A percentile compares a stretch with the other conserved stretches of the same genome.
These are phyloP conservation scores for Vaccinium vitisidaea DNA, from an alignment of 148 eudicot species.

Conservation along the genomic window DNA sequence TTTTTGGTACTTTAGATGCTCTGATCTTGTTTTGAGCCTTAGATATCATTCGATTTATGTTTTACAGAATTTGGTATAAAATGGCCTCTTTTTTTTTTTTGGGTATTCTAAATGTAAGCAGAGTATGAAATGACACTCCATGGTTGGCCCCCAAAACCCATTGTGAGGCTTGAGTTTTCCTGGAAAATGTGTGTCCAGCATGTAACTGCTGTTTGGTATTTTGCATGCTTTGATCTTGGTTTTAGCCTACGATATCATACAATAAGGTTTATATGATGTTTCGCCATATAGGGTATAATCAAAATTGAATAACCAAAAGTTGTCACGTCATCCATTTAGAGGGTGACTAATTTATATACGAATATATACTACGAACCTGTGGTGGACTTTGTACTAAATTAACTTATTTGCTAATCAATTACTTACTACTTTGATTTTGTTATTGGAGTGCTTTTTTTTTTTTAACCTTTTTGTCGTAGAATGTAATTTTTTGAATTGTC, in stretches of 20 bases:
- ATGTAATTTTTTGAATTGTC: too few species aligned
- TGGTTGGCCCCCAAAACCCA: conserved; percentile 43
- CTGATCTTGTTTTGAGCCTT: neutral
- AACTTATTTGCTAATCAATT: too few species aligned
- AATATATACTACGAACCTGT: too few species aligned
- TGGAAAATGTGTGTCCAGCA: neutral
- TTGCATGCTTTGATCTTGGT: conserved; percentile 8
- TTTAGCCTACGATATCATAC: neutral
- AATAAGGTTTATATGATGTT: neutral
- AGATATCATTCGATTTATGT: neutral
- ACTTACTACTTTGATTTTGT: too few species aligned
- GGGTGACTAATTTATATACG: too few species aligned
- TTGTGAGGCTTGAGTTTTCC: conserved; percentile 14
- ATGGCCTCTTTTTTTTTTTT: neutral
- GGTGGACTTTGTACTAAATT: too few species aligned
- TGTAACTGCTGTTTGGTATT: neutral
- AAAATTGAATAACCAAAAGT: too few species aligned
- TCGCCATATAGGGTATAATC: too few species aligned
- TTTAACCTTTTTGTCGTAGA: too few species aligned
- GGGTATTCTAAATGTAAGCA: neutral
- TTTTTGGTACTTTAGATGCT: neutral
- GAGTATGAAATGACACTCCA: conserved; percentile 19
- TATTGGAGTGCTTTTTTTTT: too few species aligned
- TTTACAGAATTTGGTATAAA: neutral
- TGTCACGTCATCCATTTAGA: too few species aligned